Conservation (phyloP, 108 stramenopile species). For the Nitzschia sp. region DNA sequence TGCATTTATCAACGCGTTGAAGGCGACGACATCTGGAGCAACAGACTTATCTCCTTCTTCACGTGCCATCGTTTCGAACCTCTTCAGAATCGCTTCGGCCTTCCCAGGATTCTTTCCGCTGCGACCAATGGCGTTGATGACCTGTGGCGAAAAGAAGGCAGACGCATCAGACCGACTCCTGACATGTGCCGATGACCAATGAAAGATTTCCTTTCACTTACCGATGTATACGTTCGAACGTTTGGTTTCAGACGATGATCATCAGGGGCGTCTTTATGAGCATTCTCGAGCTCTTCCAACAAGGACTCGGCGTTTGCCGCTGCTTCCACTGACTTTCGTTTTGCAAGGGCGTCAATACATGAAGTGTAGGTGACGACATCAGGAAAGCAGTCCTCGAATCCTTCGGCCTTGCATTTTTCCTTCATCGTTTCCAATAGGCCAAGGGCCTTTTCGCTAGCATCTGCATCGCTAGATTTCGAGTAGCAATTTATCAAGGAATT, state of each 20-base stretch:
- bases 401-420: slow-evolving; percentile 8
- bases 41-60: neutral
- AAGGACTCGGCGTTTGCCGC: slow-evolving; percentile 26
- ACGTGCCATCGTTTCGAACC: slow-evolving; percentile 29
- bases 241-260: slow-evolving; percentile 30
- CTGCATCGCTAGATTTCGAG: slow-evolving; percentile 21
- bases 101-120: slow-evolving; percentile 15
- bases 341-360: slow-evolving; percentile 41
- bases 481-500: slow-evolving; percentile 39
- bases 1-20: slow-evolving; percentile 67
- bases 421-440: slow-evolving; percentile 27
- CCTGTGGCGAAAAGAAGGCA: neutral
- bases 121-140: slow-evolving; percentile 29
- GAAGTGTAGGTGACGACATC: slow-evolving; percentile 35
- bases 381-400: slow-evolving; percentile 20
- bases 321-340: slow-evolving; percentile 22
- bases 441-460: slow-evolving; percentile 22
- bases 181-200: neutral
- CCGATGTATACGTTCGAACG: slow-evolving; percentile 27
- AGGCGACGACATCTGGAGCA: slow-evolving; percentile 35
- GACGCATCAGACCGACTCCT: neutral
- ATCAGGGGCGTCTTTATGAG: slow-evolving; percentile 4
- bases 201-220: no score
- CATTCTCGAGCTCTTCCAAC: slow-evolving; percentile 21
- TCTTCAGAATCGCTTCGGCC: slow-evolving; percentile 50